Conservation (phyloP, 2,329 filamentous ascomycete genomes). For the Talaromyces rugulosus region DNA sequence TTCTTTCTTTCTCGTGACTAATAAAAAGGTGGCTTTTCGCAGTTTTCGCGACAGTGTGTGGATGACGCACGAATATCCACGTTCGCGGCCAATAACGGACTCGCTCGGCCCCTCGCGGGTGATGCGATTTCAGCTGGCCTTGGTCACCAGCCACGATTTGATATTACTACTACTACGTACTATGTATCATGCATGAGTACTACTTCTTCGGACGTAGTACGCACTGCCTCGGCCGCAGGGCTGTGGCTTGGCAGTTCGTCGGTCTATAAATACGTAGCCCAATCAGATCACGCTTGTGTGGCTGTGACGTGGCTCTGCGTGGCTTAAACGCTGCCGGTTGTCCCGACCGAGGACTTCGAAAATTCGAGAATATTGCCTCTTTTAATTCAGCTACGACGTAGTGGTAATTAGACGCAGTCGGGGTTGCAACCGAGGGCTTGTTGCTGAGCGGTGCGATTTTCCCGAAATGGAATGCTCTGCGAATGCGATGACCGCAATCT, state of each 20-base stretch:
- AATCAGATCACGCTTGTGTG: conserved; percentile 1
- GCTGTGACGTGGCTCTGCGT: not conserved
- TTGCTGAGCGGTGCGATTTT: not conserved
- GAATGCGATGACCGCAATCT: not conserved
- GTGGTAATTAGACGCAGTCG: no score
- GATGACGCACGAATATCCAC: not conserved
- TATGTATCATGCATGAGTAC: not conserved
- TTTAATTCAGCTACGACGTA: not conserved
- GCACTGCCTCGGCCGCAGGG: conserved; percentile 3
- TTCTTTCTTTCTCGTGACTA: not conserved
- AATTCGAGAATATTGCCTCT: not conserved
- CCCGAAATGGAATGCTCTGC: not conserved
- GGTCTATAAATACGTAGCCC: not conserved
- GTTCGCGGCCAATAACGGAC: not conserved
- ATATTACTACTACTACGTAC: not conserved
- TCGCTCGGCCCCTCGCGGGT: not conserved
- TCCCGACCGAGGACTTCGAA: not conserved
- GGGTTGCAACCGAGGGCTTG: not conserved
- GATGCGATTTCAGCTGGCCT: not conserved
- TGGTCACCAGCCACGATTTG: not conserved
- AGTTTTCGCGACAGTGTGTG: not conserved
- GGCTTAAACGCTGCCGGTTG: not conserved
- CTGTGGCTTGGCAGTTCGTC: conserved; percentile 1
- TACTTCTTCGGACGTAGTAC: no score
- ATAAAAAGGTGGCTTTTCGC: not conserved